Base-by-base conservation (phyloP, 768 basidiomycete species). In the Krasilnikovozyma curviuscula region DNA sequence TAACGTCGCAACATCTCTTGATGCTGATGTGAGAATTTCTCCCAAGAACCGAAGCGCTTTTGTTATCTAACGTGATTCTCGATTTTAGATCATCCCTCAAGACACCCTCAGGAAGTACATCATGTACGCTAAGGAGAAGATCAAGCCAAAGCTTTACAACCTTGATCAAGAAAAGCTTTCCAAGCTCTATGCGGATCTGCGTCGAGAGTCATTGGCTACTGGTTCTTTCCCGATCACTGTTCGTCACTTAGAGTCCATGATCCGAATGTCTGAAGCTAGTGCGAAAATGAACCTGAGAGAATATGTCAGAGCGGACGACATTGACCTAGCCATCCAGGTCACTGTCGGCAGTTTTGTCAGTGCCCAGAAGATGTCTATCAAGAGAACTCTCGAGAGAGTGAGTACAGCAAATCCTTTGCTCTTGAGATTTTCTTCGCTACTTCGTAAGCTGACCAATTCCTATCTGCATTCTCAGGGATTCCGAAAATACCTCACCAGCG, bases 201-300 rank as follows among this genome's bases (percentile, higher is more conserved):
- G 93, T 30, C 80, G 88, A 54, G 93, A 98, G 63, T 97, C 91
- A 5, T 70, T 86, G 57, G 86, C 86, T 18, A 98, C 93, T 2
- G 91, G 91, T n/a, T 95, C 91, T 19, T 93, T 84, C 67, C 93
- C 93, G 2, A 93, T 98, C 62, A 98, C 93, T 8, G 81, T 97
- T 41, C 83, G 93, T 48, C 93, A 97, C 61, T 66, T 98, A 50
- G 93, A 98, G 68, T 91, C 86, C 62, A 93, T 93, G 83, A 97
- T 98, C 66, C 80, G 93, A 33, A 97, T 97, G 91, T 75, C 85
- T 3, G 93, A 98, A 66, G 91, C 93, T 13, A 86, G 83, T 60
- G 93, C 93, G 21, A 93, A 91, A 71, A 97, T 98, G 93, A 78
- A 89, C 41, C 69, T 98, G 53, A 73, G 93, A 45, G 91, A 97